Base-by-base conservation (phyloP, 306 rosid genomes). In the Cicer judaicum region DNA sequence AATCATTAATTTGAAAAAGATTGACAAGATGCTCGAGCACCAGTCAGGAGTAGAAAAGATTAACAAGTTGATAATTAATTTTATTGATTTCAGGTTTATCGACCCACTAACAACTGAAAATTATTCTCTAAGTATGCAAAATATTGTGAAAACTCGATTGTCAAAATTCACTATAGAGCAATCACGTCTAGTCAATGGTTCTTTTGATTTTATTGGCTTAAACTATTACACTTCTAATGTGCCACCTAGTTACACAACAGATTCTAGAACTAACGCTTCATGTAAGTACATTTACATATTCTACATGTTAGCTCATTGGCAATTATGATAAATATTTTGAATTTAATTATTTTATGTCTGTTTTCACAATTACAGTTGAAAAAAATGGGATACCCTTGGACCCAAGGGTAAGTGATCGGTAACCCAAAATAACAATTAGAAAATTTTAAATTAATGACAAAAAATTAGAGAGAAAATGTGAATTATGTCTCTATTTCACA, bases 201-300 rank as follows among this genome's bases (percentile, higher is more conserved):
- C 96, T 5, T 83, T 75, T n/a, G 93, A 90, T 70, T 88, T 90
- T 64, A 54, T 90, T 52, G 93, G 91, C 7, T 10, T 90, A 7
- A 90, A 90, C 63, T 86, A 88, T 68, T 88, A 90, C 77, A 77
- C 87, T 2, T 8, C 88, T 8, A 77, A 56, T 44, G 78, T 19
- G 16, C 42, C 11, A 2, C 47, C 72, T 6, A 86, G 72, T 78
- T 88, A 74, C 49, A 0, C 52, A 0, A 64, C 6, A 73, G 96
- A 86, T 56, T 2, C 84, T 52, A 82, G 48, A 7, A 76, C 69
- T 21, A 70, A 38, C 10, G 16, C 67, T 19, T 24, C 84, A 42
- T 47, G 90, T 86, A 72, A 55, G 81, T 8, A 9, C 16, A 11
- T 1, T 4, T 24, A 71, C 42, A 15, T 49, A 5, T 50, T 66